phyloP scores from a whole-genome alignment of 192 early-diverging fungal species.

The Gamsiella multidivaricata region DNA sequence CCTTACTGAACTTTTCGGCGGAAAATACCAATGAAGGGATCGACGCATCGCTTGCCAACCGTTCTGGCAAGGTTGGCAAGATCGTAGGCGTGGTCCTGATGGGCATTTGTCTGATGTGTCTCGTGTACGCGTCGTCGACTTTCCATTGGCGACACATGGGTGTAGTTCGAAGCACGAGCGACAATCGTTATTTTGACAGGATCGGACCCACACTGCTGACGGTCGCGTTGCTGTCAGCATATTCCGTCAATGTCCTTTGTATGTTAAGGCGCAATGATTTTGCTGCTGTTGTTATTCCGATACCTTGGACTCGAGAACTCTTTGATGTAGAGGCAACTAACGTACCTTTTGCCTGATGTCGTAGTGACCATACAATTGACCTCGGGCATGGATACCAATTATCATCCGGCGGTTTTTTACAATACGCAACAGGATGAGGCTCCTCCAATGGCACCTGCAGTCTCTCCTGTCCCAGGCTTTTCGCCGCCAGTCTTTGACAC shows the following conservation, averaged over 20 bases:
- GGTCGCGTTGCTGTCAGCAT: conserved; percentile 17
- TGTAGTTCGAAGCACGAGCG: neutral
- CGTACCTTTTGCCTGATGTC: too few species aligned
- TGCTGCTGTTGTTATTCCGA: too few species aligned
- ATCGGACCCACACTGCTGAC: conserved; percentile 40
- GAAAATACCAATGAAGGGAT: neutral
- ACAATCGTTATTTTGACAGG: conserved; percentile 36
- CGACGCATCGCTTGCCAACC: neutral
- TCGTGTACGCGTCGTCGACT: conserved; percentile 7
- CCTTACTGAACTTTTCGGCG: conserved; percentile 33
- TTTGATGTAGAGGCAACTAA: too few species aligned
- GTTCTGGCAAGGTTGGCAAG: conserved; percentile 17
- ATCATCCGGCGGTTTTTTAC: conserved; percentile 7
- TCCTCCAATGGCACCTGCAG: neutral
- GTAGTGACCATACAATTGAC: conserved; percentile 40
- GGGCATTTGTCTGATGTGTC: conserved; percentile 25
- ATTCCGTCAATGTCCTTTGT: conserved; percentile 37
- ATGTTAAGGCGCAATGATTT: too few species aligned
- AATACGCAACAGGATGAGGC: conserved; percentile 3
- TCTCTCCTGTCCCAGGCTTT: neutral
- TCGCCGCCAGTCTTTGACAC: conserved; percentile 21
- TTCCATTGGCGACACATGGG: conserved; percentile 47
- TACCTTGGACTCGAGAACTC: too few species aligned
- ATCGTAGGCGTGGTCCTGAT: conserved; percentile 22
- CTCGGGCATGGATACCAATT: conserved; percentile 10